A percentile compares a stretch with the other conserved stretches of the same genome.
phyloP scores from a whole-genome alignment of 2,329 filamentous ascomycete genomes.

The Trichoderma semiorbis region DNA sequence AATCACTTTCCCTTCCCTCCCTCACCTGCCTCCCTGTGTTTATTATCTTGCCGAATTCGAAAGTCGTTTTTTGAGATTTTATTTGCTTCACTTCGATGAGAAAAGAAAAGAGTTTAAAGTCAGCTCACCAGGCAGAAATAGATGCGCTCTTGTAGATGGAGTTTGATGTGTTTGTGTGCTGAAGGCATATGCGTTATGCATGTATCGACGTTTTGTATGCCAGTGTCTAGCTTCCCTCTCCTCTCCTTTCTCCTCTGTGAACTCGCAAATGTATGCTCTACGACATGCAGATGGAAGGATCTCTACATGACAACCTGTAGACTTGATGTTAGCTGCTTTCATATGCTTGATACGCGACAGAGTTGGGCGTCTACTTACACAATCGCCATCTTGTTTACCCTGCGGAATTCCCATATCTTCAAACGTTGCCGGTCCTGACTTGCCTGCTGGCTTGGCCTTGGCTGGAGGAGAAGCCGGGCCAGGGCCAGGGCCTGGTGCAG shows the following conservation, averaged over 20 bases:
- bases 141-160: neutral
- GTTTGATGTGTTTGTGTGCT: neutral
- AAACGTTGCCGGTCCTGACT: conserved; percentile 84
- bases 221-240: neutral
- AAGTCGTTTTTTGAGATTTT: neutral
- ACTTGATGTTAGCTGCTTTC: conserved; percentile 30
- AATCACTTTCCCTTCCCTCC: neutral
- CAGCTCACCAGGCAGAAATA: neutral
- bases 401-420: conserved; percentile 96
- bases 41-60: neutral
- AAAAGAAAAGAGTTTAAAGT: neutral
- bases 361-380: conserved; percentile 59
- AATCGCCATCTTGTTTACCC: conserved; percentile 81
- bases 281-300: neutral
- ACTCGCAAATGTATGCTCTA: neutral
- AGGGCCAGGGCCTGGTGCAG: conserved; percentile 26
- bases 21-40: neutral
- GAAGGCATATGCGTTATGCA: neutral
- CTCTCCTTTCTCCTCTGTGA: neutral
- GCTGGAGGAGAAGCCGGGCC: conserved; percentile 29
- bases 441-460: conserved; percentile 40
- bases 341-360: conserved; percentile 39
- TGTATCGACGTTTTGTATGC: neutral
- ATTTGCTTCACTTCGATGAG: neutral
- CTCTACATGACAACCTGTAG: conserved; percentile 4